A percentile compares a stretch with the other conserved stretches of the same genome.
phyloP scores from a whole-genome alignment of 805 yeast genomes.

The Starmerella lactis-condensi region DNA sequence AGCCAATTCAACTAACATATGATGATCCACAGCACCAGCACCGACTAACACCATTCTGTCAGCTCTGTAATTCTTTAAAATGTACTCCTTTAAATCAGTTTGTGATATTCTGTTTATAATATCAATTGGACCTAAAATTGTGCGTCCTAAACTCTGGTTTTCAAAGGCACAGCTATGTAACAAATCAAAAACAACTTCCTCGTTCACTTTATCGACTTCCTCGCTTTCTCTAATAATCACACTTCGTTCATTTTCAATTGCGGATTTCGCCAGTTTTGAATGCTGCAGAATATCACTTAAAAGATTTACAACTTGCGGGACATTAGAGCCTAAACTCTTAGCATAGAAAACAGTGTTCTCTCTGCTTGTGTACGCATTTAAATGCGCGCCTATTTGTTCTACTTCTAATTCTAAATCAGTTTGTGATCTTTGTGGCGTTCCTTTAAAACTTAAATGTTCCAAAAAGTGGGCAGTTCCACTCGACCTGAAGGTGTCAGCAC shows the following conservation, averaged over 20 bases:
- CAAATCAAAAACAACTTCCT: slow-evolving; percentile 94
- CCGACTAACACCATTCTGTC: slow-evolving; percentile 98
- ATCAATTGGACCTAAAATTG: slow-evolving; percentile 85
- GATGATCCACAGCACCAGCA: slow-evolving; percentile 80
- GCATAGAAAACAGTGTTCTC: slow-evolving; percentile 96
- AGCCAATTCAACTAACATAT: slow-evolving; percentile 59
- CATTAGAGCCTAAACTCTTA: slow-evolving; percentile 60
- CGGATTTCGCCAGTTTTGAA: slow-evolving; percentile 60
- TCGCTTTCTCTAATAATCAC: slow-evolving; percentile 93
- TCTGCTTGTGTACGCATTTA: slow-evolving; percentile 95
- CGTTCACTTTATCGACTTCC: slow-evolving; percentile 96
- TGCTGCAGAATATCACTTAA: slow-evolving; percentile 75
- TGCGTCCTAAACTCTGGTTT: slow-evolving; percentile 86
- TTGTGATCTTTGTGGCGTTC: slow-evolving; percentile 69
- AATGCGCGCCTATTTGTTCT: slow-evolving; percentile 89
- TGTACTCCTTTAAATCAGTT: slow-evolving; percentile 60
- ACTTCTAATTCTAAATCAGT: slow-evolving; percentile 73
- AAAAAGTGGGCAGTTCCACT: slow-evolving; percentile 96
- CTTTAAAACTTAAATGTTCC: slow-evolving; percentile 93
- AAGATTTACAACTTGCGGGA: slow-evolving; percentile 72
- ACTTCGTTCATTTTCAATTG: slow-evolving; percentile 89
- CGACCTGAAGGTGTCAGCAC: slow-evolving; percentile 70
- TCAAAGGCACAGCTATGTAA: slow-evolving; percentile 81
- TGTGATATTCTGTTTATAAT: slow-evolving; percentile 66
- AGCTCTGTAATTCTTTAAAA: slow-evolving; percentile 73